Conservation (phyloP, 441 rosid genomes). For the Viola pubescens region DNA sequence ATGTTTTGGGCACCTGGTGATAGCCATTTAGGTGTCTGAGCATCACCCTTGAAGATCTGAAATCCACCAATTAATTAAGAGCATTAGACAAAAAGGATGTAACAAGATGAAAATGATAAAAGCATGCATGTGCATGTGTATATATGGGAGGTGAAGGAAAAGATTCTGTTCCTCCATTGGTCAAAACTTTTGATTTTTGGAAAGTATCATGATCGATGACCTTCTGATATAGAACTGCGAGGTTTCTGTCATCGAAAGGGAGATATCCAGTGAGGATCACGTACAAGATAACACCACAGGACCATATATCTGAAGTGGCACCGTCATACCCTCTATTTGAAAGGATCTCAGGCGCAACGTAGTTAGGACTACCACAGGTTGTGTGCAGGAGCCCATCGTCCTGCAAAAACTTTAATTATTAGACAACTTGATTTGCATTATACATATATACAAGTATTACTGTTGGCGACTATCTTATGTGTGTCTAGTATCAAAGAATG, state of each 20-base stretch:
- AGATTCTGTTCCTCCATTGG: no score
- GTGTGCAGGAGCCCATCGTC: conserved; percentile 88
- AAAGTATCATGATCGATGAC: conserved; percentile 20
- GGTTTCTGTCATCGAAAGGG: conserved; percentile 89
- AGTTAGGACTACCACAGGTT: conserved; percentile 93
- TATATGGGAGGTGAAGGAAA: no score
- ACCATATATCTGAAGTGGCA: conserved; percentile 88
- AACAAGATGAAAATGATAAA: not conserved
- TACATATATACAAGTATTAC: not conserved
- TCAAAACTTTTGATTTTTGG: no score
- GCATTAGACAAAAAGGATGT: not conserved
- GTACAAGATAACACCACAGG: conserved; percentile 85
- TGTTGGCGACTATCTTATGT: not conserved
- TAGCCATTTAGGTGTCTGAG: conserved; percentile 77
- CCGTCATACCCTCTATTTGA: conserved; percentile 89
- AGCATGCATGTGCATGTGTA: not conserved
- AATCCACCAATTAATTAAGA: conserved; percentile 12
- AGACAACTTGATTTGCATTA: not conserved
- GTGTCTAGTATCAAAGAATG: no score
- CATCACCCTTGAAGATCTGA: conserved; percentile 87
- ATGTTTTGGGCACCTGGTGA: conserved; percentile 70
- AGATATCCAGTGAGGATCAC: conserved; percentile 78
- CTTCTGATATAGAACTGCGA: conserved; percentile 87
- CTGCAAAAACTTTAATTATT: conserved; percentile 23
- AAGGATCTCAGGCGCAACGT: conserved; percentile 88